A percentile compares a stretch with the other conserved stretches of the same genome.
These are phyloP conservation scores for Wallacemonas rigidus DNA, from an alignment of 208 protist species.

Conservation along the genomic window DNA sequence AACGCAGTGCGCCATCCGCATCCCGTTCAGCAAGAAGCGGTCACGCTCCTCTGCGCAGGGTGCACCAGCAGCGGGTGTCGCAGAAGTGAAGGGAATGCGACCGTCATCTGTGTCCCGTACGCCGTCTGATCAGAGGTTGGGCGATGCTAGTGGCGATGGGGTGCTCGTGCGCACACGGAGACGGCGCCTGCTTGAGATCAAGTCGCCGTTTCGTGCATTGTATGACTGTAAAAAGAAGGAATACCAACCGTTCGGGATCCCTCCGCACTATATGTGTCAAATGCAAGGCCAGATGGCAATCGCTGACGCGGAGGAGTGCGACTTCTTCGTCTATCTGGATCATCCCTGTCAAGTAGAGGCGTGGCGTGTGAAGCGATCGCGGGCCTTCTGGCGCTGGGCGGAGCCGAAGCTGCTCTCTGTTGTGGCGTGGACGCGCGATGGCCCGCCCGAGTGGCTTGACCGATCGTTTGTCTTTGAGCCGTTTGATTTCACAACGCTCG, in stretches of 20 bases:
- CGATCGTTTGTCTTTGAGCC: constrained; percentile 63
- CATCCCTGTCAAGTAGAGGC: constrained; percentile 61
- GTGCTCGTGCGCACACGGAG: background rate
- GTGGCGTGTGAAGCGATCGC: constrained; percentile 74
- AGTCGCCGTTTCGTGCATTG: constrained; percentile 74
- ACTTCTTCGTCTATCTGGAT: constrained; percentile 92
- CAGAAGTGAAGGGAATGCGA: too few species aligned
- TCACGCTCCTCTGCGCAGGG: background rate
- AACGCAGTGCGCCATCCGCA: constrained; percentile 32
- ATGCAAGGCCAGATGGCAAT: constrained; percentile 92
- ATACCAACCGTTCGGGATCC: constrained; percentile 79
- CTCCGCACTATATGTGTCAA: constrained; percentile 86
- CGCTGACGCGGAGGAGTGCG: constrained; percentile 79
- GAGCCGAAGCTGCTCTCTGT: constrained; percentile 73
- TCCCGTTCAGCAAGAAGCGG: constrained; percentile 48
- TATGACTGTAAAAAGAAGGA: constrained; percentile 55
- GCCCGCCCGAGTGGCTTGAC: constrained; percentile 52
- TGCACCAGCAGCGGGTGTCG: too few species aligned
- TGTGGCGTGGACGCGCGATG: constrained; percentile 61
- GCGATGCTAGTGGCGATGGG: background rate
- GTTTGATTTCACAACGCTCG: constrained; percentile 69
- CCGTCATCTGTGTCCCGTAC: too few species aligned
- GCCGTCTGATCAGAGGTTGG: too few species aligned
- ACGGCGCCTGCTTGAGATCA: constrained; percentile 83
- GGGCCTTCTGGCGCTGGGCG: constrained; percentile 83